Evolutionary conservation across 78 protist genomes (phyloP).

Genomic region (Pigoraptor vietnamica): DNA sequence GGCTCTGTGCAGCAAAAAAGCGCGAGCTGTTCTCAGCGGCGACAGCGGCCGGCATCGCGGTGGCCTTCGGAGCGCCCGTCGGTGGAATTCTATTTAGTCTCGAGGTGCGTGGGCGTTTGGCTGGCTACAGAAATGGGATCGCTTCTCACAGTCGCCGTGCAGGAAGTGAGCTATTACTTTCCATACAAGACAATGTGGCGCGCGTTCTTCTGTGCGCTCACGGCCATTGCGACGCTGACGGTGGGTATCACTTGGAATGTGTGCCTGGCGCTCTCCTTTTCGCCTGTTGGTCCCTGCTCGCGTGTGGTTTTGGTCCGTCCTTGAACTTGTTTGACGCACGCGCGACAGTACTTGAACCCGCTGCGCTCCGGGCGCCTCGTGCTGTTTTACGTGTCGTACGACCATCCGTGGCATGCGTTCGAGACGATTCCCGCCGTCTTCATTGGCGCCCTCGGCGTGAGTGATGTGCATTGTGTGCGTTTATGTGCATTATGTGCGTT

Average conservation of each 20-base stretch:
- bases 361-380: constrained; percentile 17
- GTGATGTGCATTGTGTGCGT: too few species aligned
- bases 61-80: constrained; percentile 87
- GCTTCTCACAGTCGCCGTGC: too few species aligned
- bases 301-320: too few species aligned
- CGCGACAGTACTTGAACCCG: constrained; percentile 16
- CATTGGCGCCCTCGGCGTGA: constrained; percentile 46
- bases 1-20: constrained; percentile 28
- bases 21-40: constrained; percentile 61
- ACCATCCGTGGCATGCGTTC: constrained; percentile 34
- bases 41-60: constrained; percentile 74
- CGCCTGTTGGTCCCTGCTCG: too few species aligned
- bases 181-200: constrained; percentile 50
- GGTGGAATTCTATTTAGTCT: constrained; percentile 84
- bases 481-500: too few species aligned
- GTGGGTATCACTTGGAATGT: too few species aligned
- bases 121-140: too few species aligned
- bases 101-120: too few species aligned
- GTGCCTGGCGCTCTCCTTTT: too few species aligned
- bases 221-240: constrained; percentile 25
- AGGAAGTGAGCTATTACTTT: constrained; percentile 51
- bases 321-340: too few species aligned
- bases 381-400: constrained; percentile 22
- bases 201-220: constrained; percentile 47
- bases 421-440: constrained; percentile 32